Conservation (phyloP, 129 eudicot species). For the Arctium minus region DNA sequence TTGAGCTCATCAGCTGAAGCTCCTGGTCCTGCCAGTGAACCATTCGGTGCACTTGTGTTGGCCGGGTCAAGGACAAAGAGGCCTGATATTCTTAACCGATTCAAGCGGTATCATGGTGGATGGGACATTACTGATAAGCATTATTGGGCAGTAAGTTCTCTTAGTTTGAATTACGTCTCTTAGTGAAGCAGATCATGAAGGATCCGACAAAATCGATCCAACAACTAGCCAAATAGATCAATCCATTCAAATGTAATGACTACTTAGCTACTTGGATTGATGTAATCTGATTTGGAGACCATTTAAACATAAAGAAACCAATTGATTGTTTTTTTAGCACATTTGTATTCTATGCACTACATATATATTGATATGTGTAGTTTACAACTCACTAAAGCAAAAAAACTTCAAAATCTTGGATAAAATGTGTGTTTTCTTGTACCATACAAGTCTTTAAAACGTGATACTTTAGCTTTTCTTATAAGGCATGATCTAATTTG, state of each 20-base stretch:
- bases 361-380: not conserved
- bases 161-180: not conserved
- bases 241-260: not conserved
- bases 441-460: not conserved
- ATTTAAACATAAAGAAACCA: not conserved
- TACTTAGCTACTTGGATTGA: not conserved
- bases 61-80: conserved; percentile 71
- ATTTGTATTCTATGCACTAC: not conserved
- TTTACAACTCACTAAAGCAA: not conserved
- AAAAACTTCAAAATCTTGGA: not conserved
- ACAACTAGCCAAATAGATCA: not conserved
- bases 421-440: not conserved
- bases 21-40: conserved; percentile 44
- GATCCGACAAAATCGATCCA: not conserved
- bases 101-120: conserved; percentile 72
- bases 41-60: conserved; percentile 56
- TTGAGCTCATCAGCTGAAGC: conserved; percentile 43
- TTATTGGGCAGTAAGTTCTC: conserved; percentile 84
- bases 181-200: not conserved
- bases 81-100: conserved; percentile 67
- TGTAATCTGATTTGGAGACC: not conserved
- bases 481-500: not conserved
- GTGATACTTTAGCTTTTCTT: not conserved
- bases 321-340: not conserved
- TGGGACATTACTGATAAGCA: conserved; percentile 85